Conservation (phyloP, 192 early-diverging fungal genomes). For the Podila minutissima region DNA sequence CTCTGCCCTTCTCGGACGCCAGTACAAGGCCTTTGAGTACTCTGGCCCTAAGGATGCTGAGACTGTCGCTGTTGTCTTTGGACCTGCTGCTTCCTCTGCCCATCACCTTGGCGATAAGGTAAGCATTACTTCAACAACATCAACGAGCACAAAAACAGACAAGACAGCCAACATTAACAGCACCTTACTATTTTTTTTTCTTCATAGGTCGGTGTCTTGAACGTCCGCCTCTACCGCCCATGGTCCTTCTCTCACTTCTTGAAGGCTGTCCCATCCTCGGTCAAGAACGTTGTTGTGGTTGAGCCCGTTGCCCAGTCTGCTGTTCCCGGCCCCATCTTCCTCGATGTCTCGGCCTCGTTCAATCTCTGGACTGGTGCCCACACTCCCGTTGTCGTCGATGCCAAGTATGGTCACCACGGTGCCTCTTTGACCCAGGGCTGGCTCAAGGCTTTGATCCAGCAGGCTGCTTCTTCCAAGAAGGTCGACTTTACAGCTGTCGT, state of each 20-base stretch:
- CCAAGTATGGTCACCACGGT: conserved; percentile 45
- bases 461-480: conserved; percentile 28
- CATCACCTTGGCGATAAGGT: conserved; percentile 57
- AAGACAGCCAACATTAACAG: too few relatives aligned
- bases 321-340: conserved; percentile 72
- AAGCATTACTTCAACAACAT: background rate
- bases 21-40: conserved; percentile 88
- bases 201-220: conserved; percentile 73
- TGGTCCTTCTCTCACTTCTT: conserved; percentile 84
- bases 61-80: conserved; percentile 83
- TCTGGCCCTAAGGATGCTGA: conserved; percentile 75
- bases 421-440: conserved; percentile 27
- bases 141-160: too few relatives aligned
- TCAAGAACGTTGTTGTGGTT: conserved; percentile 79
- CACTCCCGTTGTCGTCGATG: conserved; percentile 55
- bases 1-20: conserved; percentile 58
- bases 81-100: conserved; percentile 63
- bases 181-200: background rate
- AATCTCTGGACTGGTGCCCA: conserved; percentile 56
- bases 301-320: conserved; percentile 65
- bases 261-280: conserved; percentile 69
- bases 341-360: conserved; percentile 80
- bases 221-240: conserved; percentile 83
- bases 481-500: conserved; percentile 44
- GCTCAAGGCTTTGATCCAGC: conserved; percentile 50